Base-by-base conservation (phyloP, 2,329 filamentous ascomycete genomes). In the Aspergillus latus region DNA sequence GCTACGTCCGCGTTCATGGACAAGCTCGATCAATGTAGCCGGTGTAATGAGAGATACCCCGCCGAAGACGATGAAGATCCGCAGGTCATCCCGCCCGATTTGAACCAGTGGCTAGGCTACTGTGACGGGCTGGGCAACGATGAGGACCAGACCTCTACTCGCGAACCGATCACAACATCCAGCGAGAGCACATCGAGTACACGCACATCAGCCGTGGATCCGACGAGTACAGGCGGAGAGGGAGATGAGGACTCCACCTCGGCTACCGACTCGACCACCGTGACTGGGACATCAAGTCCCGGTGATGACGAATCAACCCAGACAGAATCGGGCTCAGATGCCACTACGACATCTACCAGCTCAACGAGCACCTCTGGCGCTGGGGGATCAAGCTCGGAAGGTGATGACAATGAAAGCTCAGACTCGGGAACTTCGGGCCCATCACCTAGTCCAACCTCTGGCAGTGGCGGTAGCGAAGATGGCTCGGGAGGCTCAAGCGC, bases 1-100 rank as follows among this genome's bases (percentile, higher is more conserved):
- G 8, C 7, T 0, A 28, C 29, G 6, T 66, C 65, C 2, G 40
- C 56, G 1, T 66, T 66, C 50, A 39, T 32, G 21, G 28, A 26
- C 10, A 21, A 29, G 2, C 15, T 61, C 10, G 45, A n/a, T 1
- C 11, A 15, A 4, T 58, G 58, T 44, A 5, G 28, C 10, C n/a
- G 11, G 26, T 62, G 60, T 40, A 29, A 29, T 11, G n/a, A 36
- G 4, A 9, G 13, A 3, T 44, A 34, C 9, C 30, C 26, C 9
- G 39, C 15, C 36, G 6, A 28, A 4, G 8, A 15, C 13, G 2
- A 52, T 15, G 9, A 39, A 21, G 34, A 49, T 5, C 21, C 52
- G 0, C 11, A 54, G 15, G 34, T 28, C 2, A 42, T 62, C 1
- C 26, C 39, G 11, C 50, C 58, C 0, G 48, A 54, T 1, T 62